phyloP scores from a whole-genome alignment of 257 asterid species.

The Solanum bulbocastanum region DNA sequence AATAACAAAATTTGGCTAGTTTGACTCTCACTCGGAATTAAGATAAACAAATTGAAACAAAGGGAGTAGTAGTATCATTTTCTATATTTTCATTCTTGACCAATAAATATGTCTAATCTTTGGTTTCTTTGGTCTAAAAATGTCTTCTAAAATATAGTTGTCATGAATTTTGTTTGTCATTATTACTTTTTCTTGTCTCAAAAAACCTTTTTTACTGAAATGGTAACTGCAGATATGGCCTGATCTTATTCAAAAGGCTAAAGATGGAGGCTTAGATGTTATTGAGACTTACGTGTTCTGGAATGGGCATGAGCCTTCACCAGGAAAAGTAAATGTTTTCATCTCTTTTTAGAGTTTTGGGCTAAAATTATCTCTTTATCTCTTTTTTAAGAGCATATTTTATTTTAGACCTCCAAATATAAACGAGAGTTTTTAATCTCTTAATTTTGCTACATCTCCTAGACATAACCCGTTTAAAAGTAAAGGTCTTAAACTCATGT shows the following conservation, averaged over 20 bases:
- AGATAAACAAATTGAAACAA: neutral
- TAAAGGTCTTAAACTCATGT: too few species aligned
- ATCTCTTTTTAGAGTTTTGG: neutral
- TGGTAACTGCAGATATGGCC: constrained; percentile 64
- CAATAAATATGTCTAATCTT: neutral
- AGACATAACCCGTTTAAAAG: too few species aligned
- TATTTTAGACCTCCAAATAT: too few species aligned
- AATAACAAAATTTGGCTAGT: neutral
- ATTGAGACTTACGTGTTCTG: constrained; percentile 81
- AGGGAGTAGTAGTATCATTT: neutral
- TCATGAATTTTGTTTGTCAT: neutral
- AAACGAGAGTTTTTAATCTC: too few species aligned
- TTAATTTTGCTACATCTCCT: too few species aligned
- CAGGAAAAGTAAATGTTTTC: constrained; percentile 43
- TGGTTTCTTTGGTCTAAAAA: neutral
- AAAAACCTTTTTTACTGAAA: neutral
- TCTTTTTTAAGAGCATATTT: neutral
- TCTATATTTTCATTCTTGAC: neutral
- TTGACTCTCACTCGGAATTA: neutral
- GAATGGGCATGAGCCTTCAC: constrained; percentile 82
- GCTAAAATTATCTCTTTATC: neutral
- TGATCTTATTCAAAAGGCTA: constrained; percentile 71
- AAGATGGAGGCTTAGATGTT: constrained; percentile 86
- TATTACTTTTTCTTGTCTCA: neutral
- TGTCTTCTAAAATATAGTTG: neutral